Evolutionary conservation across 176 grass and related monocot species (phyloP), one percentile per base, ranked within the genome.

Genomic region (Bromus sterilis): DNA sequence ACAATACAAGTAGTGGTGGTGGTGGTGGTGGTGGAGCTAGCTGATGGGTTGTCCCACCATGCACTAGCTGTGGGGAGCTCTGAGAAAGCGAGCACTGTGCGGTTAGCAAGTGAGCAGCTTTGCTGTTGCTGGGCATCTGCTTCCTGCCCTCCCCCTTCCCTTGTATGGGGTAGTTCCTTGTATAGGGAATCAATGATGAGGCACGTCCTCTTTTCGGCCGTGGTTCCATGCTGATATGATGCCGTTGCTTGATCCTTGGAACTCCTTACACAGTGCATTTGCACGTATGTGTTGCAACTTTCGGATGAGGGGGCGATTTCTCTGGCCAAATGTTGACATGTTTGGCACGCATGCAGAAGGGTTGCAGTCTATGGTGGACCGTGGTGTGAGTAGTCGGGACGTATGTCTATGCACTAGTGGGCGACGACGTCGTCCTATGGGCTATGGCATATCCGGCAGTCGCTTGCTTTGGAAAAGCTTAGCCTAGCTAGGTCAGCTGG

Each of bases 211-310:
- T 32, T 83, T 74, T 65, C 56, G 67, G 8, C 31, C 69, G 32
- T 41, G 37, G 57, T 81, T 85, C 87, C 30, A 42, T 62, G 68
- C 29, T 28, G 61, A 37, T 58, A 80, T 76, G 53, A 76, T 89
- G 82, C 70, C 35, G 13, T 29, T 61, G 51, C 82, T 59, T 89
- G 77, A 42, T 69, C 77, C 68, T 84, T 76, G 76, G 76, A 85
- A 76, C 82, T 80, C n/a, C n/a, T n/a, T n/a, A 61, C 57, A 78
- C 56, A 25, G 53, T 58, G 49, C 6, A 15, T 60, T 60, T 78
- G 75, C 74, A 83, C 30, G 67, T 44, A 71, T 71, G 53, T 56
- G 44, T 59, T 67, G 58, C 58, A 68, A 29, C 67, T 59, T 88
- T 87, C 67, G 37, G n/a, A 64, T 44, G 28, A 56, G 44, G 28